Evolutionary conservation across 768 basidiomycete species (phyloP), one percentile per base, ranked within the genome.

Genomic region (Lactarius hengduanensis): DNA sequence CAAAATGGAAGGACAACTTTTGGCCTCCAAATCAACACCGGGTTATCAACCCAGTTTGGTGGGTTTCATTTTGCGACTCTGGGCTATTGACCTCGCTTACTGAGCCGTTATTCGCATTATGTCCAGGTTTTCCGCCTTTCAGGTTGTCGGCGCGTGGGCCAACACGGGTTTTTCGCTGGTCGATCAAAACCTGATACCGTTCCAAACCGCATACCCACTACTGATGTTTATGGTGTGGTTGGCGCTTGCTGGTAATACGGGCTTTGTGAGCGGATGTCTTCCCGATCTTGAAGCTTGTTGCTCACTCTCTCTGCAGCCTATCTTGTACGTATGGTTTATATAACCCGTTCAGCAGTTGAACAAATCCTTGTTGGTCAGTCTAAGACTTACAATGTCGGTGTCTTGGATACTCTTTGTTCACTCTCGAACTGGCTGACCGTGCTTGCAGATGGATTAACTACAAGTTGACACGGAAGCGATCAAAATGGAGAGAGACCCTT

Each of bases 371-470:
- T 13, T 38, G 36, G 11, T 38, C 36, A 38, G 36, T 38, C 11
- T 38, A 38, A 80, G 82, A 4, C 70, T 80, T n/a, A 70, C 74
- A 34, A 82, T 84, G 80, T 82, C 58, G 63, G 63, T 61, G 30
- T 38, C 20, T 6, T 2, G 16, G 32, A 9, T 11, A 0, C 20
- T 43, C 36, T 38, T 38, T 13, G 11, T 38, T 38, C 36, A 13
- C 10, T 38, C 36, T 38, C 10, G 11, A 38, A 38, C 36, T 11
- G 36, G 11, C 36, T 38, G 36, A 38, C 11, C 11, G 9, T 28
- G 16, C 8, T 41, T 15, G n/a, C 73, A 97, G 94, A 68, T 98
- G 94, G 94, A 76, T 76, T 6, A 38, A 38, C 36, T 38, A 38
- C 11, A 38, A 38, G 36, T 38, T 38, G 36, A 38, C 36, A 38